Evolutionary conservation across 139 green algal genomes (phyloP), one percentile per base, ranked within the genome.

Genomic region (Microglena sp.): DNA sequence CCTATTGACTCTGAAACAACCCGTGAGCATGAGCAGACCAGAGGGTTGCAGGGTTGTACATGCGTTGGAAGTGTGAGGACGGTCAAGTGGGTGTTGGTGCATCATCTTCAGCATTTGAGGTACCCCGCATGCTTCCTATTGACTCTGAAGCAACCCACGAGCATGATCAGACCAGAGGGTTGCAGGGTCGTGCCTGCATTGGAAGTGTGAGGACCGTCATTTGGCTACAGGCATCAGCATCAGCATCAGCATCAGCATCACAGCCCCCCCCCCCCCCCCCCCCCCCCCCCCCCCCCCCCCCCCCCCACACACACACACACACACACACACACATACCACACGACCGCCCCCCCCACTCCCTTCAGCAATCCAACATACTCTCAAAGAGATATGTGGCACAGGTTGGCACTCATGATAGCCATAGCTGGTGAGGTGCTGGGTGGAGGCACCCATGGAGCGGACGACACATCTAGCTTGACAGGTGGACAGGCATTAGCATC

Each of bases 381-480:
- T 66, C 69, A 77, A 0, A 80, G 80, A 0, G 46, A 67, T 46
- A 88, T 88, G 74, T 88, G 82, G 26, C 45, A 72, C 77, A 84
- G 74, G 66, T 84, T 86, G 45, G 71, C 60, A 35, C 50, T 70
- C 26, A 82, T 2, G 1, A 85, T 58, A 21, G 45, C 64, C 2
- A 31, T 29, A 24, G 1, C 28, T 5, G 18, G 36, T n/a, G 36
- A 35, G 6, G 33, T 27, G 33, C 15, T 31, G 15, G 32, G 43
- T 26, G n/a, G 57, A 11, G 30, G 8, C 55, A 62, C 55, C 27
- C 21, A 33, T 24, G 4, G 33, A 35, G 11, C 7, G 30, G 21
- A 65, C 31, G 4, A 8, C 26, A 27, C 32, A 54, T 6, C 30
- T 33, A 30, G 32, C 4, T 36, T 32, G 31, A 22, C 5, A 35